Base-by-base conservation (phyloP, 2,329 filamentous ascomycete genomes). In the Ophiostoma australiae region DNA sequence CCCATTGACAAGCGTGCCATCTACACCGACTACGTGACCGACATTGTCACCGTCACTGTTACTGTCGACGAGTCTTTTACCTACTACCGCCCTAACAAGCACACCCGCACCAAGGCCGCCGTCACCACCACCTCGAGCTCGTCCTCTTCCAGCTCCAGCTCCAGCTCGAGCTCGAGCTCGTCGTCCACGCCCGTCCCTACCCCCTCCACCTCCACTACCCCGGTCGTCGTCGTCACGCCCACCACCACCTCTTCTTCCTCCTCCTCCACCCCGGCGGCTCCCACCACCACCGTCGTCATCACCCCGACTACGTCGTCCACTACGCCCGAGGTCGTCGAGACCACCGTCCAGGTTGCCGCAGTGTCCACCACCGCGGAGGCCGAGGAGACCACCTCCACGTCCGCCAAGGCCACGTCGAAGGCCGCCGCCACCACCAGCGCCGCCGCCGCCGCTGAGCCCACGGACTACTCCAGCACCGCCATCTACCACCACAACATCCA, bases 401-500 rank as follows among this genome's bases (percentile, higher is more conserved):
- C 69, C 11, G 68, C 15, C 4, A 39, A 33, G 35, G 20, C 17
- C 20, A 39, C 27, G 27, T 1, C 27, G 27, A 31, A 31, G 1
- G 3, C 27, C 27, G 27, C 3, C 3, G 27, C 71, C 17, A 10
- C 69, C 37, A 11, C 33, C 31, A 20, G n/a, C 33, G 13, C 48
- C 8, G 65, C 35, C 10, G 3, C 66, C 39, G 66, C 70, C 20
- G 13, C 55, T 5, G 2, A 74, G 58, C 73, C 76, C 44, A 72
- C 74, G 65, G 78, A 78, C 74, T 77, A 76, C 73, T 65, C 72
- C 70, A 78, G 78, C 71, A 78, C 80, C 17, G 84, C 85, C 68
- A 76, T 94, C 68, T 83, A 89, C 76, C 87, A 92, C 78, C 95
- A 98, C 89, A 97, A 97, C 82, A 77, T 90, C 70, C 92, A 95